Evolutionary conservation across 495 filamentous ascomycete genomes (phyloP), one percentile per base, ranked within the genome.

Genomic region (Neurospora sp.): DNA sequence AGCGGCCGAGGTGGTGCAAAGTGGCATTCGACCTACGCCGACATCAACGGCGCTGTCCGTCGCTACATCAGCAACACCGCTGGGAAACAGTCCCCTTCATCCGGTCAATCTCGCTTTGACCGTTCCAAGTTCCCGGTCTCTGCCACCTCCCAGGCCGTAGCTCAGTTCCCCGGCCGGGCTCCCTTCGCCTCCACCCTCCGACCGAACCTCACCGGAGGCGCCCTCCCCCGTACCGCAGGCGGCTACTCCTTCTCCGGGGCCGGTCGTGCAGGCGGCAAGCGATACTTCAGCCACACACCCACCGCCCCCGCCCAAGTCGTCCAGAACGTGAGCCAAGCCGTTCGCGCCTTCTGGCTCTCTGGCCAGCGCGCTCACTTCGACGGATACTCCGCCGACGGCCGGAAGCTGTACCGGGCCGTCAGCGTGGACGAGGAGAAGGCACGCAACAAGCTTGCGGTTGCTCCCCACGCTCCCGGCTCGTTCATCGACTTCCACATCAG

Each of bases 171-270:
- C 14, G 86, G 87, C n/a, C 89, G 89, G 8, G 89, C 94, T 6
- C 95, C 96, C 0, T 99, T 98, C 79, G 93, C 94, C 2, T 94
- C 90, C 1, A 92, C 95, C 35, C 89, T 98, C 7, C 91, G 96
- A 8, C 96, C 96, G 4, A 98, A 96, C 75, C 84, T 99, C 61
- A 97, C 94, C 1, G 96, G 95, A 35, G 96, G 96, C 44, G 90
- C 92, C 7, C 83, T 99, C 41, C 88, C 91, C 42, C 89, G 96
- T 38, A 92, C 93, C 16, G 91, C 94, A 17, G 93, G 94, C 71
- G 96, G 96, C 3, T 98, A 98, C 82, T 85, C 87, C 38, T 79
- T 93, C 20, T 91, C 92, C 27, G 87, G 87, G 22, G 87, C 87
- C 69, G 91, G 91, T 22, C 87, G 92, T 20, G 80, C 89, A 44